Evolutionary conservation across 1,284 basidiomycete species (phyloP).

Genomic region (Moniliophthora roreri): DNA sequence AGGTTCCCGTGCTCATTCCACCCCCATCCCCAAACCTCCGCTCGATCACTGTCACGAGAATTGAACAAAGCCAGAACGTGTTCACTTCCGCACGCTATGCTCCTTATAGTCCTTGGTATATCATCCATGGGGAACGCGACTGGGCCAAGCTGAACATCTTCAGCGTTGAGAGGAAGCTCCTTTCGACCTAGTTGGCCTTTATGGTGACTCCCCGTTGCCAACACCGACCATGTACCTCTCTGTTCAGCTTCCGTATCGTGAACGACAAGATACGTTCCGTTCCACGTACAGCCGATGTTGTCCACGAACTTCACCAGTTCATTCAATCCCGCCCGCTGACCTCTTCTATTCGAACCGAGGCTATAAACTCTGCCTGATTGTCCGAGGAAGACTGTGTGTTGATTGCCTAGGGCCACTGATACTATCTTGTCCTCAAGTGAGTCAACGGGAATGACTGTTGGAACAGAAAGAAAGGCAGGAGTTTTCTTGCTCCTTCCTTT

Average conservation of each 20-base stretch:
- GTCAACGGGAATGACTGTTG: conserved; percentile 31
- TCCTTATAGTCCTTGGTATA: conserved; percentile 14
- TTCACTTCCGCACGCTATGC: conserved; percentile 71
- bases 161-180: neutral
- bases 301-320: conserved; percentile 23
- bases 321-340: conserved; percentile 56
- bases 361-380: conserved; percentile 46
- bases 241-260: conserved; percentile 9
- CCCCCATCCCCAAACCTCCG: conserved; percentile 80
- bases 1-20: conserved; percentile 98
- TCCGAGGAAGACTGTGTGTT: conserved; percentile 66
- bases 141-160: conserved; percentile 16
- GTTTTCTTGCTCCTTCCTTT: conserved; percentile 20
- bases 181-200: conserved; percentile 71
- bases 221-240: conserved; percentile 24
- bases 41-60: conserved; percentile 11
- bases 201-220: conserved; percentile 63
- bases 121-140: conserved; percentile 38
- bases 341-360: conserved; percentile 70
- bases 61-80: conserved; percentile 60
- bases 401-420: conserved; percentile 58
- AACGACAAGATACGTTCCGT: conserved; percentile 66
- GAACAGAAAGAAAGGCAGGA: conserved; percentile 31
- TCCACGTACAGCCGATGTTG: conserved; percentile 74
- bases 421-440: conserved; percentile 28